Conservation (phyloP, 306 rosid genomes). For the Vigna hirtella region DNA sequence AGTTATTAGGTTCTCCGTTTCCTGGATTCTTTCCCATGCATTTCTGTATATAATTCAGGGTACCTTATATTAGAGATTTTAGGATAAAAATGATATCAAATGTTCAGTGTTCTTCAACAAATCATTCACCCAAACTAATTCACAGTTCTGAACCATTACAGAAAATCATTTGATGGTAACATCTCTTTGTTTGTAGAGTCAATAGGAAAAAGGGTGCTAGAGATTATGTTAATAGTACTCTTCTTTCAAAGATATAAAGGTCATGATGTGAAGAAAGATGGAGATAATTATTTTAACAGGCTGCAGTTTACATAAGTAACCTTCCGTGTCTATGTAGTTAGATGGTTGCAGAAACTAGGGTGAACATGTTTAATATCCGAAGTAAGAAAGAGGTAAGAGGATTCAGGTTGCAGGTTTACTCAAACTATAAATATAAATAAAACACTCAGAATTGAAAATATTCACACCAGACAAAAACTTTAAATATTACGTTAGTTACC, state of each 20-base stretch:
- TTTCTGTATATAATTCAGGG: not conserved
- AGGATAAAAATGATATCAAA: not conserved
- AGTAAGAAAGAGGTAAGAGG: constrained; percentile 4
- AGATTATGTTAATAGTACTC: not conserved
- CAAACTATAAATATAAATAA: constrained; percentile 23
- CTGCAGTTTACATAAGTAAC: not conserved
- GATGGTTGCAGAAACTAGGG: constrained; percentile 4
- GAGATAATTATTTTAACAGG: constrained; percentile 6
- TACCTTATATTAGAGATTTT: not conserved
- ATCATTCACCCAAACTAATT: not conserved
- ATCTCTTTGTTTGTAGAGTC: not conserved
- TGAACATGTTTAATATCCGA: constrained; percentile 3
- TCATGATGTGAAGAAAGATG: constrained; percentile 22
- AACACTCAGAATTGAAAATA: constrained; percentile 23
- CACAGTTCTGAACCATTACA: constrained; percentile 3
- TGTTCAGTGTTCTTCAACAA: not conserved
- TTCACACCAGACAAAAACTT: not conserved
- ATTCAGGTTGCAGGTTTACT: constrained; percentile 9
- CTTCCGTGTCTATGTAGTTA: not conserved
- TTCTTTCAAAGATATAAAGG: constrained; percentile 5
- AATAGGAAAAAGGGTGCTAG: not conserved
- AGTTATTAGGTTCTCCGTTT: not conserved
- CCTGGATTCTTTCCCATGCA: not conserved
- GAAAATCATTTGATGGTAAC: constrained; percentile 14
- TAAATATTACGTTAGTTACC: constrained; percentile 54